Percentiles rank a stretch among this genome's conserved stretches.
These are phyloP conservation scores for Irpex sp. DNA, from an alignment of 1,284 basidiomycete genomes.

Conservation along the genomic window DNA sequence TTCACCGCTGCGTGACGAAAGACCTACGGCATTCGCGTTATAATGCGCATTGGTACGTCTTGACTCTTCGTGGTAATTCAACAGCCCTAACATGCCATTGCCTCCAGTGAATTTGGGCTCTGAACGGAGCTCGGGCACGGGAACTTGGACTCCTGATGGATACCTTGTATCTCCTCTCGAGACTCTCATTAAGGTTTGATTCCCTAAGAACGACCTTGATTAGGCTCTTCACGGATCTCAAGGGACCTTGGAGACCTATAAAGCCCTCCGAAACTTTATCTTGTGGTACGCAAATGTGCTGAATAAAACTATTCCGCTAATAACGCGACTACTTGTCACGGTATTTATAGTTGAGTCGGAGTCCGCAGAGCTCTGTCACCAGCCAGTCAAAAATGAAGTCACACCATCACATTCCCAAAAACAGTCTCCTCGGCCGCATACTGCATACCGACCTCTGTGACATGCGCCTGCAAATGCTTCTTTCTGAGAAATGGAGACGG, in stretches of 20 bases:
- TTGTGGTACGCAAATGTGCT: too few relatives aligned
- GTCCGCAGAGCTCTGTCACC: background rate
- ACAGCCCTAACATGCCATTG: background rate
- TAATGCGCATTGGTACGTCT: background rate
- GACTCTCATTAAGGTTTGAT: too few relatives aligned
- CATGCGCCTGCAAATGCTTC: background rate
- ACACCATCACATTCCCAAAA: background rate
- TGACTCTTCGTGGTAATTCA: background rate
- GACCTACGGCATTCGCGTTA: background rate
- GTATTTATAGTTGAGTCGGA: too few relatives aligned
- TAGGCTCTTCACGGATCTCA: too few relatives aligned
- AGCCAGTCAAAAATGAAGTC: background rate
- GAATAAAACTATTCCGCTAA: too few relatives aligned
- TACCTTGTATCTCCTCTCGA: background rate
- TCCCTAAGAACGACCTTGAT: too few relatives aligned
- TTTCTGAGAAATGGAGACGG: background rate
- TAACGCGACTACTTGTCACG: too few relatives aligned
- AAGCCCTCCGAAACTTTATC: too few relatives aligned
- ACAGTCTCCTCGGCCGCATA: background rate
- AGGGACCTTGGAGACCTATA: too few relatives aligned
- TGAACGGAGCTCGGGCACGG: background rate
- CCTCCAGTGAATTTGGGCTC: background rate
- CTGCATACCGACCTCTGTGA: background rate
- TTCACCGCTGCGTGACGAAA: background rate
- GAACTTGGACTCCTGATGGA: background rate